Percentiles rank a stretch among this genome's conserved stretches.
phyloP scores from a whole-genome alignment of 345 rosid species.

The Physaria fendleri region DNA sequence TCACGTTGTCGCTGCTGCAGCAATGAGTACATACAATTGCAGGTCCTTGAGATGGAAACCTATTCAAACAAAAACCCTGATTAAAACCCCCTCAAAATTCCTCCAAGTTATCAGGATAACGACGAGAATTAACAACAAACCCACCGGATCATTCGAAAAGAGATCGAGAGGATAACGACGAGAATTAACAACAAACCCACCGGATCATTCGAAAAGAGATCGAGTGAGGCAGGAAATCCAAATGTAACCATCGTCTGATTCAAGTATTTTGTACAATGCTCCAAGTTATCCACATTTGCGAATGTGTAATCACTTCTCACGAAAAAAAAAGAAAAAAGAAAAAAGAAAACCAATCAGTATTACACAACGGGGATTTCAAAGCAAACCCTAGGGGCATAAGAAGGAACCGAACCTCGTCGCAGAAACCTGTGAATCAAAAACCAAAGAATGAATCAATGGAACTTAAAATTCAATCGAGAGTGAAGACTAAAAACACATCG shows the following conservation, averaged over 20 bases:
- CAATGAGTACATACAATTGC: conserved; percentile 82
- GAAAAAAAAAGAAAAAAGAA: background rate
- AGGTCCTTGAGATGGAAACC: conserved; percentile 93
- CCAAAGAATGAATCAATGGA: background rate
- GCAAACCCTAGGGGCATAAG: conserved; percentile 15
- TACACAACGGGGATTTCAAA: background rate
- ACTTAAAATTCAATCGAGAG: background rate
- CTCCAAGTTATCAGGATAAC: no score
- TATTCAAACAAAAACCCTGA: conserved; percentile 27
- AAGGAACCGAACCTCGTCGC: conserved; percentile 45
- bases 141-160: conserved; percentile 83
- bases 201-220: conserved; percentile 90
- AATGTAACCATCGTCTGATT: conserved; percentile 91
- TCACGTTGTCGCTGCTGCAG: conserved; percentile 94
- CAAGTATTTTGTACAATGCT: conserved; percentile 88
- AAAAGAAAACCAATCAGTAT: background rate
- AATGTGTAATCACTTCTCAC: conserved; percentile 60
- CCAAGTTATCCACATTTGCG: conserved; percentile 79
- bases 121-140: background rate
- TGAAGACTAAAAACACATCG: background rate
- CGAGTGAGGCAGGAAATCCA: conserved; percentile 93
- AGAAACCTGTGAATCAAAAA: conserved; percentile 35
- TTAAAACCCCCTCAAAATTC: background rate
- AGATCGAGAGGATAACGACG: conserved; percentile 55
- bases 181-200: conserved; percentile 25